Evolutionary conservation across 2,329 filamentous ascomycete species (phyloP), one percentile per base, ranked within the genome.

Genomic region (Pezicula radicicola): DNA sequence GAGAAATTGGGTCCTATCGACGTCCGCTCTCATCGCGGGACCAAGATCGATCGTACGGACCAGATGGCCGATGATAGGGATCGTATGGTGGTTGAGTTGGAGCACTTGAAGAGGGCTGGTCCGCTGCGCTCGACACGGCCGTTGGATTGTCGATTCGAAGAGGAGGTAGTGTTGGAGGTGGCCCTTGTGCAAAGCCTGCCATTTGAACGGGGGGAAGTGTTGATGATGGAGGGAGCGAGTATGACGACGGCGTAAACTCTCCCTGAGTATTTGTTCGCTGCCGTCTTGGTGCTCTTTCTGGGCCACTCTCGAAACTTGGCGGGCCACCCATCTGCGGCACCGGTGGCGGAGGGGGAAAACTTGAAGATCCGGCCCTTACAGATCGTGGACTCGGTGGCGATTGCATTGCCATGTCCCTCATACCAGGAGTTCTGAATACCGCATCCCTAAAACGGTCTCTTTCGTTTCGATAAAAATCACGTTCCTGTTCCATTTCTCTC

Each of bases 391-490:
- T 83, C n/a, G 73, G 72, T 7, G 77, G 79, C 4, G 74, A 76
- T 46, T 74, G 70, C 49, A 74, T 75, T 4, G 76, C 79, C 47
- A 76, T 71, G 33, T 81, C 74, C 59, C 75, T 75, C 57, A 80
- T 77, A 28, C 78, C 76, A 2, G 83, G 79, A 4, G 81, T 81
- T 55, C 81, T 78, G 46, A 77, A 70, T 1, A 91, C 74, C 33
- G 90, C 70, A n/a, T 85, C 81, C 48, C 83, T 77, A 55, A 92
- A 79, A 46, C 87, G 81, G 62, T 91, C 86, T 46, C 89, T 77
- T 60, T 94, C 89, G 8, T 75, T 75, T 43, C 84, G 80, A 66
- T 93, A 93, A 66, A 84, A 90, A 53, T 93, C 87, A 28, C 80
- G 76, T 62, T 91, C 85, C 37, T 80, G 81, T 54, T 77, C 77